These are phyloP conservation scores for Hordeum marinum DNA, from an alignment of 176 grass and related monocot genomes.

Conservation along the genomic window DNA sequence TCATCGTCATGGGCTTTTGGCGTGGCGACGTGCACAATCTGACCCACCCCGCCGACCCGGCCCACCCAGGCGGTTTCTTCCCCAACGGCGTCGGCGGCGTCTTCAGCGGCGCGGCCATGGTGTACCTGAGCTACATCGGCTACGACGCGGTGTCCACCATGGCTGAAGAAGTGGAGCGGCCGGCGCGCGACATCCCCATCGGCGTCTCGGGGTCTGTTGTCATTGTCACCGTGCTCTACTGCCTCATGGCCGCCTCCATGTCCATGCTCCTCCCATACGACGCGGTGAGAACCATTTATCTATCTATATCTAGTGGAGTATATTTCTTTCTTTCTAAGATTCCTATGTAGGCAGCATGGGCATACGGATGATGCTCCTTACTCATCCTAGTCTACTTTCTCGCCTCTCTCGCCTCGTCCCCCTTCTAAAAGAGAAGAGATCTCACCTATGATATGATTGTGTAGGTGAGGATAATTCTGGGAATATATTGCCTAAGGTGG, in stretches of 20 bases:
- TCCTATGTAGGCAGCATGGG: background rate
- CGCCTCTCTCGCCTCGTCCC: background rate
- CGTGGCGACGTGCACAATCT: conserved; percentile 67
- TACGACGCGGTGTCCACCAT: conserved; percentile 99
- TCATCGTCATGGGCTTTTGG: conserved; percentile 76
- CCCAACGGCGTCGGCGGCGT: conserved; percentile 66
- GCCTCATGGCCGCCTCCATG: conserved; percentile 97
- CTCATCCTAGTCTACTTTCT: background rate
- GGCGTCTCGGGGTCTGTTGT: conserved; percentile 85
- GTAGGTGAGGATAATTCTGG: background rate
- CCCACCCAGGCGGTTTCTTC: conserved; percentile 61
- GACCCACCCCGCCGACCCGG: conserved; percentile 55
- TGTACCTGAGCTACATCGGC: conserved; percentile 97
- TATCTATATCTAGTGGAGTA: no score
- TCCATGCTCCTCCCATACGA: conserved; percentile 96
- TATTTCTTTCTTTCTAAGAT: background rate
- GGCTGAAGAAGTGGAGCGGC: conserved; percentile 90
- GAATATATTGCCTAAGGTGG: conserved; percentile 26
- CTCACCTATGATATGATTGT: background rate
- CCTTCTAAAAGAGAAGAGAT: background rate
- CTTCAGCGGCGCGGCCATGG: conserved; percentile 89
- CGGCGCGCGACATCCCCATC: conserved; percentile 73
- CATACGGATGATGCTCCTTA: background rate
- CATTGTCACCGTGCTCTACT: conserved; percentile 82
- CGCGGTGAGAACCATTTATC: conserved; percentile 36